These are phyloP conservation scores for Curvularia spicifera DNA, from an alignment of 2,329 filamentous ascomycete species.

Conservation along the genomic window DNA sequence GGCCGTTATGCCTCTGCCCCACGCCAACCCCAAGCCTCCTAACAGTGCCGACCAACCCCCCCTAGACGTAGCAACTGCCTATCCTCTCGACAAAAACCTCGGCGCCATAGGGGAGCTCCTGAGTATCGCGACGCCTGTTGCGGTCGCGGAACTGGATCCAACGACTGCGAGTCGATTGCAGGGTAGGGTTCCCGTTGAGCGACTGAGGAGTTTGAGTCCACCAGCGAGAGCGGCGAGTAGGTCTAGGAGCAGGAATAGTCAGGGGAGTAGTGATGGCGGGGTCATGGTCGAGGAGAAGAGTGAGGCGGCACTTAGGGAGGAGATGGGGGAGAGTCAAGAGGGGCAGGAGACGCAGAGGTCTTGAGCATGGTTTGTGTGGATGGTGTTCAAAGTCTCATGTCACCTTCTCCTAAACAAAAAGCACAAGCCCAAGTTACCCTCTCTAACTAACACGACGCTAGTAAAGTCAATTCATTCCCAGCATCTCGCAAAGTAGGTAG, in stretches of 20 bases:
- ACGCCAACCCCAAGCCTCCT: background rate
- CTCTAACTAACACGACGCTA: no score
- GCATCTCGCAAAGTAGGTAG: no score
- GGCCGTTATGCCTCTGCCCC: slow-evolving; percentile 24
- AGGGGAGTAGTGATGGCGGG: slow-evolving; percentile 34
- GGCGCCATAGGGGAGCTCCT: slow-evolving; percentile 46
- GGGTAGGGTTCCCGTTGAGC: slow-evolving; percentile 22
- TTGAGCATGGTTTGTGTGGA: background rate
- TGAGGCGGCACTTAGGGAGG: background rate
- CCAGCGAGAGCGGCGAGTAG: slow-evolving; percentile 8
- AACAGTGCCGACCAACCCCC: background rate
- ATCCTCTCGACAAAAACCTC: slow-evolving; percentile 25
- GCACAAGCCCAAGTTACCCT: no score
- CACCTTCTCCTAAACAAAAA: no score
- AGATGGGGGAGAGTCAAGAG: background rate
- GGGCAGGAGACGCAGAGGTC: background rate
- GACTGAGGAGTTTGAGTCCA: slow-evolving; percentile 44
- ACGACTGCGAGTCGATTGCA: slow-evolving; percentile 40
- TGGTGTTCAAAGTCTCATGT: no score
- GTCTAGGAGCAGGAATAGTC: slow-evolving; percentile 24
- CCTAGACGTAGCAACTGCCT: background rate
- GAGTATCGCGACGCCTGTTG: slow-evolving; percentile 44
- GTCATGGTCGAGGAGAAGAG: slow-evolving; percentile 53
- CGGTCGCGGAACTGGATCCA: slow-evolving; percentile 48
- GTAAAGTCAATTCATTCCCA: no score